Evolutionary conservation across 1,284 basidiomycete species (phyloP).

Genomic region (Rhodofomes roseus): DNA sequence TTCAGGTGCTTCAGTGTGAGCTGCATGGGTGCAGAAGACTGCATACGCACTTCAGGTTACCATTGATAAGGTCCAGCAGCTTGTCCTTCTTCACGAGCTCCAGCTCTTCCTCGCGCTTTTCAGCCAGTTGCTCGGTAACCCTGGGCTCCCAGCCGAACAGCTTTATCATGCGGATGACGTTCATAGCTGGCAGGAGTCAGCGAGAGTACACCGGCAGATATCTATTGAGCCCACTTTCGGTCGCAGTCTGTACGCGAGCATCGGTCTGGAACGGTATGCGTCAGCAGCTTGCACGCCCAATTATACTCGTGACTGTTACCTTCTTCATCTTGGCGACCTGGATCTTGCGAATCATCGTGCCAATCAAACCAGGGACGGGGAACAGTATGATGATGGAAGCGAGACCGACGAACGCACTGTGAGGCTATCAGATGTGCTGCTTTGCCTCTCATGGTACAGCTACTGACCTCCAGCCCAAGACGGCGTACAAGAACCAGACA

Average conservation of each 20-base stretch:
- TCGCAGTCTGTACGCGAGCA: constrained; percentile 44
- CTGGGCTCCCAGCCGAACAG: background rate
- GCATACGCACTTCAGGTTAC: constrained; percentile 12
- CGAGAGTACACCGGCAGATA: background rate
- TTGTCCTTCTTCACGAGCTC: constrained; percentile 38
- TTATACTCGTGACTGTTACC: constrained; percentile 21
- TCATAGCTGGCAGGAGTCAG: constrained; percentile 12
- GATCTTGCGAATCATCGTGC: constrained; percentile 26
- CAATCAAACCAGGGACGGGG: constrained; percentile 44
- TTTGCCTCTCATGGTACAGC: constrained; percentile 12
- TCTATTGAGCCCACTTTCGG: constrained; percentile 36
- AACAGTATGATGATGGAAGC: constrained; percentile 45
- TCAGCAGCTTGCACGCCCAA: background rate
- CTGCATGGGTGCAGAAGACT: background rate
- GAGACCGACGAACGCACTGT: constrained; percentile 48
- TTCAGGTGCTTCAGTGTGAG: constrained; percentile 20
- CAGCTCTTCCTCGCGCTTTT: background rate
- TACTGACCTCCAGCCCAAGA: constrained; percentile 43
- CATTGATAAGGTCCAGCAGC: constrained; percentile 7
- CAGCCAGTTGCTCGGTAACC: background rate
- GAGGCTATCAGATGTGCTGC: constrained; percentile 6
- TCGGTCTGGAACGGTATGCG: constrained; percentile 35
- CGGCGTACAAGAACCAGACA: constrained; percentile 36
- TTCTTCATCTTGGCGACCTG: constrained; percentile 32
- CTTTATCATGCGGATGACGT: constrained; percentile 1